phyloP scores from a whole-genome alignment of 768 basidiomycete species.

The Termitomyces sp. region DNA sequence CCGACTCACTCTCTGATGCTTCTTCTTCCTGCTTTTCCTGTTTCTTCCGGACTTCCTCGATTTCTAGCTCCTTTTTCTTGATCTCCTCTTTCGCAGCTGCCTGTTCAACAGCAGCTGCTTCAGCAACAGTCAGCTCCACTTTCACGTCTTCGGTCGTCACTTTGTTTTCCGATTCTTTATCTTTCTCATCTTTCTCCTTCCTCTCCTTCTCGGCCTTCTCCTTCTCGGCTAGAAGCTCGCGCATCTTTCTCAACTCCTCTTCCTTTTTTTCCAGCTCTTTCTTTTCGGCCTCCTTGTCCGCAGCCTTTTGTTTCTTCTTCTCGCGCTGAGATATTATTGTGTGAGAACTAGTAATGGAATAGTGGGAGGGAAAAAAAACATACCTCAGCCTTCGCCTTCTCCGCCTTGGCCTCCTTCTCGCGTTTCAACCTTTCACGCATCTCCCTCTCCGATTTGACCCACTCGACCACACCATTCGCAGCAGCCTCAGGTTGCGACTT shows the following conservation, averaged over 20 bases:
- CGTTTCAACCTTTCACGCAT: constrained; percentile 67
- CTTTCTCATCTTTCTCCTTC: constrained; percentile 38
- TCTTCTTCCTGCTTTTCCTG: constrained; percentile 19
- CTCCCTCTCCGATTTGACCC: constrained; percentile 73
- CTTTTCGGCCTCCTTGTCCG: constrained; percentile 54
- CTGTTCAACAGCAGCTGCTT: constrained; percentile 25
- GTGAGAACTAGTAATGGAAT: neutral
- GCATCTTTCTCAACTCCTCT: constrained; percentile 47
- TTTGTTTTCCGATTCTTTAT: constrained; percentile 21
- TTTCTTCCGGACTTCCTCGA: constrained; percentile 19
- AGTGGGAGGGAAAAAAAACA: constrained; percentile 16
- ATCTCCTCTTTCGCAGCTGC: constrained; percentile 19
- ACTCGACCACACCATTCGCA: constrained; percentile 56
- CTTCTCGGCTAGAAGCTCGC: constrained; percentile 45
- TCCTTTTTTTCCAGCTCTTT: constrained; percentile 65
- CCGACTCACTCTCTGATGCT: constrained; percentile 21
- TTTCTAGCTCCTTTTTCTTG: constrained; percentile 19
- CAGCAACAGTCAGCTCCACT: constrained; percentile 16
- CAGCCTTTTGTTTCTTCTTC: constrained; percentile 48
- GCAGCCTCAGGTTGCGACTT: constrained; percentile 80
- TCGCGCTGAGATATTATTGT: constrained; percentile 28
- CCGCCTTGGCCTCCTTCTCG: constrained; percentile 69
- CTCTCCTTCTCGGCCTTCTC: constrained; percentile 42
- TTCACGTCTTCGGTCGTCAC: constrained; percentile 20
- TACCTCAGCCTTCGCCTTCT: constrained; percentile 64